phyloP scores from a whole-genome alignment of 2,329 filamentous ascomycete genomes.

The Arachnopeziza araneosa region DNA sequence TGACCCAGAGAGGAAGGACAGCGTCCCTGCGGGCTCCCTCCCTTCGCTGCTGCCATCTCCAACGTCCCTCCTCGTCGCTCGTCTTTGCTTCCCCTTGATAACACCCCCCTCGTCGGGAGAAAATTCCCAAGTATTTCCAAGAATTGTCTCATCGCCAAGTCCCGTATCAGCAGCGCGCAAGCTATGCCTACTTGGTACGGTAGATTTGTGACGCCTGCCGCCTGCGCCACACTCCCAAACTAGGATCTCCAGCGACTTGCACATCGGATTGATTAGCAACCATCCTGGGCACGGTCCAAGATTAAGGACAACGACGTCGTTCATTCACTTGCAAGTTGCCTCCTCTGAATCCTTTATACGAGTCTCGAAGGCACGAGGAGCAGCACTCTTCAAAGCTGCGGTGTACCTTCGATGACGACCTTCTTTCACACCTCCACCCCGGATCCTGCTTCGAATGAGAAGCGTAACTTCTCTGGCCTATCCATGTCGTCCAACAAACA shows the following conservation, averaged over 20 bases:
- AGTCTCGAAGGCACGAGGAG: constrained; percentile 12
- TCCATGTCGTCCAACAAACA: constrained; percentile 44
- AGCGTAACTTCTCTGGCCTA: constrained; percentile 28
- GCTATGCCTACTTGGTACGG: not conserved
- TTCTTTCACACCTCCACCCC: constrained; percentile 25
- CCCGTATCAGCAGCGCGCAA: not conserved
- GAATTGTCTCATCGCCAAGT: not conserved
- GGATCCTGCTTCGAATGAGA: constrained; percentile 27
- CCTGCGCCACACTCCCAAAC: not conserved
- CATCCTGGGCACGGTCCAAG: not conserved
- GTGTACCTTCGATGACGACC: constrained; percentile 25
- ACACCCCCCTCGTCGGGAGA: not conserved
- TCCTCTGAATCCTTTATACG: not conserved
- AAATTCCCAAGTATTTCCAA: not conserved
- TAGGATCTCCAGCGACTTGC: not conserved
- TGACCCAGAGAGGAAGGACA: not conserved
- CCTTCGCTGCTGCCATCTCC: not conserved
- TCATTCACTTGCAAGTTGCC: not conserved
- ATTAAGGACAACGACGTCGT: not conserved
- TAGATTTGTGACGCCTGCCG: not conserved
- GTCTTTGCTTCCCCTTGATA: not conserved
- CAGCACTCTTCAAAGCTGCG: constrained; percentile 27
- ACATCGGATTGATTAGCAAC: not conserved
- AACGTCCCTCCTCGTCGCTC: not conserved
- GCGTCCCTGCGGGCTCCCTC: not conserved